Percentiles rank a stretch among this genome's conserved stretches.
Evolutionary conservation across 2,329 filamentous ascomycete species (phyloP).

Genomic region (Cordyceps farinosa): DNA sequence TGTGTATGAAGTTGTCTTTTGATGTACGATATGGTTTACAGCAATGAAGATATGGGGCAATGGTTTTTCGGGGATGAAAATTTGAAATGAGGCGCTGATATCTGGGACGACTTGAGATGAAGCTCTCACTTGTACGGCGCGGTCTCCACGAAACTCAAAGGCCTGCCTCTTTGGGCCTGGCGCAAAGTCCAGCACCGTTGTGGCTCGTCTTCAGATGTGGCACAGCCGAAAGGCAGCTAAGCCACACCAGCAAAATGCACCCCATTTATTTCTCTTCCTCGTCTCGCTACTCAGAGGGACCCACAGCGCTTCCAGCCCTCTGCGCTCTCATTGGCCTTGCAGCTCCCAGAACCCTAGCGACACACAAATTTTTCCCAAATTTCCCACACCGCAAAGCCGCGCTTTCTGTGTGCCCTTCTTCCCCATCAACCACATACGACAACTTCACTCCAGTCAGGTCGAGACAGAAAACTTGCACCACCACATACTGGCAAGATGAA

Average conservation of each 20-base stretch:
- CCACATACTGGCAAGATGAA: constrained; percentile 46
- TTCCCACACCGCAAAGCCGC: constrained; percentile 24
- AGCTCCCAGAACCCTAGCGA: constrained; percentile 36
- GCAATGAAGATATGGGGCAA: too few relatives aligned
- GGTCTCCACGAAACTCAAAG: not conserved
- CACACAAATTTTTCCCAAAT: constrained; percentile 40
- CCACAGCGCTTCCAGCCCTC: not conserved
- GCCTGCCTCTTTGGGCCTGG: constrained; percentile 8
- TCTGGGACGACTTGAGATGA: not conserved
- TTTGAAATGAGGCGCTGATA: not conserved
- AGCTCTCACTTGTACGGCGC: not conserved
- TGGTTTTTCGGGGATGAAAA: too few relatives aligned
- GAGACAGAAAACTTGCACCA: constrained; percentile 42
- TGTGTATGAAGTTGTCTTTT: not conserved
- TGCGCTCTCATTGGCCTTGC: constrained; percentile 32
- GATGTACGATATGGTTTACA: not conserved
- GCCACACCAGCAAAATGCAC: not conserved
- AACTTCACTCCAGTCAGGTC: constrained; percentile 40
- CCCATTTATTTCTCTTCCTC: not conserved
- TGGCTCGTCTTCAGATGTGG: constrained; percentile 6
- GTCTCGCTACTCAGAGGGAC: not conserved
- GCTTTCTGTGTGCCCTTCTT: constrained; percentile 19
- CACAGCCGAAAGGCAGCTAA: not conserved
- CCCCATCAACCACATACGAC: constrained; percentile 29
- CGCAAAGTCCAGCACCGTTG: not conserved